A percentile compares a stretch with the other conserved stretches of the same genome.
Evolutionary conservation across 2,329 filamentous ascomycete genomes (phyloP).

Genomic region (Aspergillus brasiliensis): DNA sequence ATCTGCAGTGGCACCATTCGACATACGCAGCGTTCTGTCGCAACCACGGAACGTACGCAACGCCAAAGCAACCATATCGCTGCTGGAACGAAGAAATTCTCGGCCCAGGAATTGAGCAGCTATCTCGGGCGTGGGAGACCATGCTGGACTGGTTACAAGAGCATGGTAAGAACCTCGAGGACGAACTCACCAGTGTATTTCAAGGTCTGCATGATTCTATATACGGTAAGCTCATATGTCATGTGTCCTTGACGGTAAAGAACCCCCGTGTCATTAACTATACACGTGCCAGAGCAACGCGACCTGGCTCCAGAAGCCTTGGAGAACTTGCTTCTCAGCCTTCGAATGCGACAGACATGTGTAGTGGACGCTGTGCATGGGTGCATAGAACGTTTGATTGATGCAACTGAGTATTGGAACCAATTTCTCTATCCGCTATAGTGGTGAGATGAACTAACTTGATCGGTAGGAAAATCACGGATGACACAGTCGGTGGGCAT

Average conservation of each 20-base stretch:
- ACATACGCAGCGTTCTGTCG: slow-evolving; percentile 22
- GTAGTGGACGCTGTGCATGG: not conserved
- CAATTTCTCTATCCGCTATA: not conserved
- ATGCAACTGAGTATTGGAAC: slow-evolving; percentile 3
- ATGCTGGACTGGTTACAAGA: not conserved
- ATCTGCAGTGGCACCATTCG: slow-evolving; percentile 11
- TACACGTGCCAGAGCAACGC: not conserved
- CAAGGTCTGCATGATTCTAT: not conserved
- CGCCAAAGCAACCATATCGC: not conserved
- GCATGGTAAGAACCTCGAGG: not conserved
- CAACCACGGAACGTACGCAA: slow-evolving; percentile 15
- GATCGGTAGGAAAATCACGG: slow-evolving; percentile 1
- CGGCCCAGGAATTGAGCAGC: not conserved
- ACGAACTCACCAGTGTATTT: not conserved
- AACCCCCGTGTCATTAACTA: not conserved
- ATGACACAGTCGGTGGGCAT: slow-evolving; percentile 11
- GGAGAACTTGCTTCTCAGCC: not conserved
- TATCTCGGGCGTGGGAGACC: not conserved
- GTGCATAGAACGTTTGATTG: not conserved
- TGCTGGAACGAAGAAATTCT: slow-evolving; percentile 23
- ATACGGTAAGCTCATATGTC: not conserved
- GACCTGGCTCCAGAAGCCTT: slow-evolving; percentile 2
- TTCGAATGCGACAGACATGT: slow-evolving; percentile 4
- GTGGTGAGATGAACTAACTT: not conserved
- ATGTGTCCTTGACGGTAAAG: no score